Percentiles rank a stretch among this genome's conserved stretches.
These are phyloP conservation scores for Sicyos baderoa DNA, from an alignment of 306 rosid species.

Conservation along the genomic window DNA sequence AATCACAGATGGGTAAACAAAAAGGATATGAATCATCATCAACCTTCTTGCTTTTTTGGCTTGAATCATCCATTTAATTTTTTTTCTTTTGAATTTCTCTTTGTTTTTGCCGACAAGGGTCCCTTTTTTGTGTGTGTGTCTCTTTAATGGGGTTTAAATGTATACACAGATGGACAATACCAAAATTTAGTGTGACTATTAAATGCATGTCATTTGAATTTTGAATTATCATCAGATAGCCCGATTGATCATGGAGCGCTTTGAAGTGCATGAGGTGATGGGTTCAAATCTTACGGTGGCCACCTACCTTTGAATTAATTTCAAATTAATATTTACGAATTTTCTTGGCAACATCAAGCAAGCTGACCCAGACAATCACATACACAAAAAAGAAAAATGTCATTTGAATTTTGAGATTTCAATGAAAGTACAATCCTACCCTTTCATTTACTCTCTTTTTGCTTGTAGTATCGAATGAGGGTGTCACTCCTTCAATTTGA, in stretches of 20 bases:
- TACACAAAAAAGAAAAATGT: too few relatives aligned
- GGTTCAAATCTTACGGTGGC: too few relatives aligned
- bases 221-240: too few relatives aligned
- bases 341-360: too few relatives aligned
- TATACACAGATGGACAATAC: not conserved
- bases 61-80: not conserved
- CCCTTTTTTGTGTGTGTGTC: not conserved
- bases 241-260: too few relatives aligned
- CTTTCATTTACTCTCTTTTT: not conserved
- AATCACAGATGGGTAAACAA: not conserved
- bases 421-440: not conserved
- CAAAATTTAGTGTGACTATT: not conserved
- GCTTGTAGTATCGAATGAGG: too few relatives aligned
- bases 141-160: not conserved
- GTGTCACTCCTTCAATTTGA: too few relatives aligned
- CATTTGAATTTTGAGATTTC: not conserved
- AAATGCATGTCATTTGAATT: too few relatives aligned
- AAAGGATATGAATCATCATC: not conserved
- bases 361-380: too few relatives aligned
- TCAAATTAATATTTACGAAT: too few relatives aligned
- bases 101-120: slow-evolving; percentile 5
- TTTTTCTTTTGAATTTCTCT: not conserved
- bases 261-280: too few relatives aligned
- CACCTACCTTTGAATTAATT: too few relatives aligned
- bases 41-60: not conserved